phyloP scores from a whole-genome alignment of 2,329 filamentous ascomycete species.

The Colletotrichum sansevieriae region DNA sequence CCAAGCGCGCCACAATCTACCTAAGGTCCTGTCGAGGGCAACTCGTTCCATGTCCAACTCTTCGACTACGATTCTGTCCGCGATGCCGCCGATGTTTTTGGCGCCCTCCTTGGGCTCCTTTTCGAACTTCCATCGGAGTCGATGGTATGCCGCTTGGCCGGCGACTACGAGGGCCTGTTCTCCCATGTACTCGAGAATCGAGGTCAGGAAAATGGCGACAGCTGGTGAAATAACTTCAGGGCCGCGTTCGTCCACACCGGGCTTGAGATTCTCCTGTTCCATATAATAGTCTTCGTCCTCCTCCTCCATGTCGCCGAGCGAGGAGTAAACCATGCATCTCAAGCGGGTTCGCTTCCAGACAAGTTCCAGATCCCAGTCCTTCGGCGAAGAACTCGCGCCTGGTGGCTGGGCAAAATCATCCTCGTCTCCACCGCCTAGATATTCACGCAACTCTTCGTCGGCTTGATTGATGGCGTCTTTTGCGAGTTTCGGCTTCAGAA shows the following conservation, averaged over 20 bases:
- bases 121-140: conserved; percentile 70
- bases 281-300: conserved; percentile 94
- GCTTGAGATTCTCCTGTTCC: conserved; percentile 80
- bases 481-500: conserved; percentile 90
- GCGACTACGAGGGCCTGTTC: conserved; percentile 92
- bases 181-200: conserved; percentile 92
- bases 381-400: conserved; percentile 59
- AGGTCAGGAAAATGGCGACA: conserved; percentile 95
- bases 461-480: conserved; percentile 85
- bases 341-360: conserved; percentile 94
- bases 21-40: conserved; percentile 88
- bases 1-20: conserved; percentile 94
- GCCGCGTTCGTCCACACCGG: conserved; percentile 67
- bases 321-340: conserved; percentile 98
- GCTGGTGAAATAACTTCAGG: conserved; percentile 85
- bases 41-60: conserved; percentile 94
- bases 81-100: conserved; percentile 60
- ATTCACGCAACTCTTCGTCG: conserved; percentile 89
- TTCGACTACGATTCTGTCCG: conserved; percentile 83
- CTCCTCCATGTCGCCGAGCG: conserved; percentile 96
- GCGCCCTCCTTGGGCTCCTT: conserved; percentile 69
- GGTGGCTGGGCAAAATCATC: conserved; percentile 75
- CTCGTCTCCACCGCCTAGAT: conserved; percentile 83
- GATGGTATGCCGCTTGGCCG: conserved; percentile 83
- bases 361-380: conserved; percentile 89